Base-by-base conservation (phyloP, 345 rosid species). In the Gossypium thurberi region DNA sequence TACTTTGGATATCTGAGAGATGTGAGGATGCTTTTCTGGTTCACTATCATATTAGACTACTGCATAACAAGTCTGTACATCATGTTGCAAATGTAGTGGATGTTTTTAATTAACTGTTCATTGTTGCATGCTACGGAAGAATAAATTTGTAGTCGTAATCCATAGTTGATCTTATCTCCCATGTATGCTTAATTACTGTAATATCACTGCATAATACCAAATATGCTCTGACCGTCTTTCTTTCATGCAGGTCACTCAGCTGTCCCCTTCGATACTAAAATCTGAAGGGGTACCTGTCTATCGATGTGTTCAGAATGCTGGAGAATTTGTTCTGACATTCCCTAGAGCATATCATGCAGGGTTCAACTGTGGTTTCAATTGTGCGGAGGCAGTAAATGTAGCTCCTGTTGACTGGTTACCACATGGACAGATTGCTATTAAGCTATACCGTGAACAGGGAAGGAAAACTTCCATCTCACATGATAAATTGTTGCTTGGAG, bases 361-460 rank as follows among this genome's bases (percentile, higher is more conserved):
- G 71, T 96, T 96, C 79, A 96, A 93, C 73, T 81, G 81, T 77
- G 99, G 99, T 65, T 96, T 96, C 83, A 96, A 96, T 77, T 96
- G 97, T 77, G 99, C 98, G 1, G 99, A 96, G 84, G 99, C 99
- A 52, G 99, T 96, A 47, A 96, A 96, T 82, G 96, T 93, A 55
- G 99, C 99, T 65, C 99, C 99, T 55, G 93, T 93, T 77, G 99
- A 96, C 76, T 96, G 99, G 99, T 80, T 93, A 75, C 95, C 98
- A 46, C 98, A 96, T 82, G 99, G 99, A 59, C 97, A 90, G 86
- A 84, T 81, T 82, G 97, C 99, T 69, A 84, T 91, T 73, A 97
- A 93, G 82, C 83, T 90, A 64, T 96, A 96, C 78, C 81, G 92
- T 43, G 88, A 87, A 57, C 99, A 96, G 84, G 87, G 95, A 76